Base-by-base conservation (phyloP, 257 asterid species). In the Solanum bukasovii region DNA sequence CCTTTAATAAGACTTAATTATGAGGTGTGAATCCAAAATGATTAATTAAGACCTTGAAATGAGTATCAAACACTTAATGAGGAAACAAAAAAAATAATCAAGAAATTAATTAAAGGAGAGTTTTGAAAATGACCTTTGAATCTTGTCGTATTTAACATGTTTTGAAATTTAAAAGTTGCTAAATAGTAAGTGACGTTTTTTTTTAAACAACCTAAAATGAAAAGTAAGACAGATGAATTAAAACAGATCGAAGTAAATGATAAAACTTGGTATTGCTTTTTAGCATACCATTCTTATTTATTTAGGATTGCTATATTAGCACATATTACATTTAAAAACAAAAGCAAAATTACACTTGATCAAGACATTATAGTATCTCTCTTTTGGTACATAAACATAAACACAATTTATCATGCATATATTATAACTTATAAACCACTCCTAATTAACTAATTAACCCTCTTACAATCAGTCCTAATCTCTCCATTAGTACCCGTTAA, bases 391-490 rank as follows among this genome's bases (percentile, higher is more conserved):
- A 29, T 18, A 31, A 18, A 9, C 38, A 81, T 7, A 63, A 70
- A 35, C 87, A 84, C 11, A 63, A 37, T 29, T 67, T 2, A 68
- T 27, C 35, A 67, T 6, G 74, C 52, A 37, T 37, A 29, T 46
- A 21, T 21, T 18, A 56, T 56, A 7, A 20, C 67, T 59, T 20
- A 78, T 37, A 84, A 34, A 59, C 4, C 21, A 40, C 12, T 33
- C 34, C 13, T 83, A n/a, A 83, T 84, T 27, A 84, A 49, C 7
- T 89, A 90, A 88, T 94, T 95, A 3, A 91, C 90, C 86, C 90
- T 92, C 93, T 98, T 93, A 27, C 99, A 96, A 85, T 96, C 93
- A 81, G 85, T 91, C 75, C 99, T 88, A 56, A 96, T 91, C 92
- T 96, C 88, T 40, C 99, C 99, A 67, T 84, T 61, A 5, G 91